These are phyloP conservation scores for Fremontodendron californicum DNA, from an alignment of 345 rosid genomes.

Conservation along the genomic window DNA sequence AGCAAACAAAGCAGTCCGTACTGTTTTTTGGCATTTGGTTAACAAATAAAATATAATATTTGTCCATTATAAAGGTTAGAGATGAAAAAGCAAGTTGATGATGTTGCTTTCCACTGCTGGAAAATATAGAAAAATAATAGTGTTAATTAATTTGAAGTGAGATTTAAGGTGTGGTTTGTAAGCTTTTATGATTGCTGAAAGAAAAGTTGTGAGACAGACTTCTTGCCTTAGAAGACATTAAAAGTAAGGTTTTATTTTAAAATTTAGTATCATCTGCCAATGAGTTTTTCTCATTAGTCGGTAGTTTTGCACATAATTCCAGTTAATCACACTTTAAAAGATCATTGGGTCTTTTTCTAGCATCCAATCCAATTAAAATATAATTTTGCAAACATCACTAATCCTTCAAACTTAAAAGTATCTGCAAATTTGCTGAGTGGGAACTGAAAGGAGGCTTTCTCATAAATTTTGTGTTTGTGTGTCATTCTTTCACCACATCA, in stretches of 20 bases:
- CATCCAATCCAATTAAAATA: background rate
- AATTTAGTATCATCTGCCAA: background rate
- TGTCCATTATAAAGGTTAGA: background rate
- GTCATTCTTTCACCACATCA: too few species aligned
- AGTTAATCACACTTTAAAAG: background rate
- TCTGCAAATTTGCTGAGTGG: background rate
- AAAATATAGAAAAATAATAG: background rate
- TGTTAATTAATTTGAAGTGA: background rate
- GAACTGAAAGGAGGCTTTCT: background rate
- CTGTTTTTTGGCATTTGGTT: background rate
- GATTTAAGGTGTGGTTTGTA: background rate
- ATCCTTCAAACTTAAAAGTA: background rate
- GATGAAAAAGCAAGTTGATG: background rate
- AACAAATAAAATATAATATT: background rate
- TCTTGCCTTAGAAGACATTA: slow-evolving; percentile 3
- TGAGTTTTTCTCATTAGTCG: background rate
- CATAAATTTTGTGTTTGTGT: background rate
- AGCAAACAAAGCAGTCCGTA: background rate
- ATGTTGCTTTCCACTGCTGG: background rate
- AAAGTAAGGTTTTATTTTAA: background rate
- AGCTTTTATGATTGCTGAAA: background rate
- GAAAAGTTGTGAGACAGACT: background rate
- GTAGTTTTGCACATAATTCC: background rate
- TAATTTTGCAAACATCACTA: background rate
- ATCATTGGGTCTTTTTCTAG: background rate